These are phyloP conservation scores for Rutstroemia sydowiana DNA, from an alignment of 2,329 filamentous ascomycete genomes.

Conservation along the genomic window DNA sequence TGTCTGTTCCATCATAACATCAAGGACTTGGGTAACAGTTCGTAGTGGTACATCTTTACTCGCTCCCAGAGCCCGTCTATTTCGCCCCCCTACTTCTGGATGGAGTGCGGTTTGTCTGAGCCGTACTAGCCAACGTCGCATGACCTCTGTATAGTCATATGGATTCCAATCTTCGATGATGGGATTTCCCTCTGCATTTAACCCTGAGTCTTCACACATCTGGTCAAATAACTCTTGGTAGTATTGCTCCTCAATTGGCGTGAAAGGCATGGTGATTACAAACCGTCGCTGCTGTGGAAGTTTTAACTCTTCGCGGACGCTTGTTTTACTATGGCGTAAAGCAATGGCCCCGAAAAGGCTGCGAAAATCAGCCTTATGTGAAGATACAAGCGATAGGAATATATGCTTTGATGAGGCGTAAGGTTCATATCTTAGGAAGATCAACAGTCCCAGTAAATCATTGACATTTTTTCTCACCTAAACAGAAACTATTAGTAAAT, in stretches of 20 bases:
- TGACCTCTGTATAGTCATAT: conserved; percentile 53
- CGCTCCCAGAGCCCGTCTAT: conserved; percentile 53
- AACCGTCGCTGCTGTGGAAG: conserved; percentile 79
- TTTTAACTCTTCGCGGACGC: conserved; percentile 68
- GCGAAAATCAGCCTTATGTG: conserved; percentile 57
- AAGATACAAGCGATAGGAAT: conserved; percentile 60
- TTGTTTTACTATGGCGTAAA: conserved; percentile 78
- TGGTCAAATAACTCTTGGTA: conserved; percentile 70
- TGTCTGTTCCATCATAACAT: conserved; percentile 85
- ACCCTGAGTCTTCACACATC: conserved; percentile 63
- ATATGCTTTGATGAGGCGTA: conserved; percentile 56
- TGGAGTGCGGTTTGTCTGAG: conserved; percentile 80
- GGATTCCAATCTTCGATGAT: conserved; percentile 55
- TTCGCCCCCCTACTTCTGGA: conserved; percentile 67
- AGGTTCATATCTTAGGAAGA: conserved; percentile 74
- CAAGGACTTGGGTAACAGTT: conserved; percentile 79
- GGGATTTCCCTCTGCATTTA: conserved; percentile 47
- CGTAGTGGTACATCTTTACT: conserved; percentile 59
- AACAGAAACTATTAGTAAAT: not conserved
- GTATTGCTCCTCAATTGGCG: conserved; percentile 82
- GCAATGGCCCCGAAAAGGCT: conserved; percentile 65
- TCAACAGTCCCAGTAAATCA: conserved; percentile 72
- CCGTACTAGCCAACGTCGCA: conserved; percentile 71
- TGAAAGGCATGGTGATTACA: conserved; percentile 85
- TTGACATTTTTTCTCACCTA: conserved; percentile 55